Conservation (phyloP, 805 yeast genomes). For the Pichia kluyveri region DNA sequence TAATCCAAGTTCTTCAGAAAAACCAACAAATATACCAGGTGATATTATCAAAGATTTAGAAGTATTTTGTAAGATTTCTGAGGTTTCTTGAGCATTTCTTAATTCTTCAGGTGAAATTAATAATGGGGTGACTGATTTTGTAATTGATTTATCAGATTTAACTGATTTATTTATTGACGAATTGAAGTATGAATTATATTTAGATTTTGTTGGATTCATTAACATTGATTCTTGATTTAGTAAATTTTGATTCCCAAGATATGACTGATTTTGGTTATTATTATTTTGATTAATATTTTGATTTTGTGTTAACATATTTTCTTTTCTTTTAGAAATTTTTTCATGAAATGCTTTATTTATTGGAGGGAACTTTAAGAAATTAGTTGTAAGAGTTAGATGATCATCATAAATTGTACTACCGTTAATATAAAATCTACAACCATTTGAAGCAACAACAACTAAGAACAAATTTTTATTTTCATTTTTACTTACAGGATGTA, state of each 20-base stretch:
- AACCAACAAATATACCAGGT: slow-evolving; percentile 81
- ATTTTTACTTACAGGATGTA: slow-evolving; percentile 47
- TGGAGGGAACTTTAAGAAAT: slow-evolving; percentile 39
- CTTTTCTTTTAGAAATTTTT: slow-evolving; percentile 26
- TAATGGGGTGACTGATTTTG: slow-evolving; percentile 22
- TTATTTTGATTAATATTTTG: neutral
- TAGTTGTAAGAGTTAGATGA: slow-evolving; percentile 27
- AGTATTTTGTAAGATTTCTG: slow-evolving; percentile 47
- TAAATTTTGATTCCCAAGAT: neutral
- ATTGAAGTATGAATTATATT: neutral
- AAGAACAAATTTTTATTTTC: slow-evolving; percentile 67
- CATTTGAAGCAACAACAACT: slow-evolving; percentile 72
- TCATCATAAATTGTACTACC: slow-evolving; percentile 33
- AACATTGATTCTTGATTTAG: neutral
- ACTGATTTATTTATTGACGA: neutral
- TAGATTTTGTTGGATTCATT: neutral
- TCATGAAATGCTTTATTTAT: slow-evolving; percentile 25
- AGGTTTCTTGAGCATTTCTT: slow-evolving; percentile 47
- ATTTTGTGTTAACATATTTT: slow-evolving; percentile 31
- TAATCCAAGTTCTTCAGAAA: slow-evolving; percentile 37
- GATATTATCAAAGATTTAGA: slow-evolving; percentile 55
- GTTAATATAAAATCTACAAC: slow-evolving; percentile 67
- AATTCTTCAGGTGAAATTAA: slow-evolving; percentile 26
- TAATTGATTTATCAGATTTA: slow-evolving; percentile 11
- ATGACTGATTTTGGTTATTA: too few species aligned